Conservation (phyloP, 495 filamentous ascomycete genomes). For the Lasiosphaeria ovina region DNA sequence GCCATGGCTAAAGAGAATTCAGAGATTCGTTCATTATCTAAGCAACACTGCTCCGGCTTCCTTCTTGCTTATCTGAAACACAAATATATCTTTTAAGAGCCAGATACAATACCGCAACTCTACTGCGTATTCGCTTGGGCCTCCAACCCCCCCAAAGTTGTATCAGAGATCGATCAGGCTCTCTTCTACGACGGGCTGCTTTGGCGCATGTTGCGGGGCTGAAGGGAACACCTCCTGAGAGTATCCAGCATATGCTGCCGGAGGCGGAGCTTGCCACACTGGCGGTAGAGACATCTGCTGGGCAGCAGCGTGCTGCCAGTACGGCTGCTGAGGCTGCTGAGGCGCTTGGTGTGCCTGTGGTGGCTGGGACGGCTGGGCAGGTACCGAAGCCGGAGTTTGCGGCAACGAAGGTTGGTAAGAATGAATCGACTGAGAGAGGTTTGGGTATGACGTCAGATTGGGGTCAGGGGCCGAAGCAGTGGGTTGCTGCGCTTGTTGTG, state of each 20-base stretch:
- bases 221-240: constrained; percentile 63
- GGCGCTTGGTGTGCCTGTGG: constrained; percentile 27
- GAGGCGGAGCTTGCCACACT: constrained; percentile 43
- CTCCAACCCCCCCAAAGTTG: neutral
- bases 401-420: constrained; percentile 39
- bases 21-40: too few species aligned
- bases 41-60: too few species aligned
- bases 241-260: constrained; percentile 53
- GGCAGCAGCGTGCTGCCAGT: constrained; percentile 40
- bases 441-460: constrained; percentile 44
- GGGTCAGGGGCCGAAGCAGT: constrained; percentile 35
- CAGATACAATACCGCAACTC: too few species aligned
- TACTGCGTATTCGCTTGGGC: too few species aligned
- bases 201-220: constrained; percentile 60
- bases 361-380: constrained; percentile 41
- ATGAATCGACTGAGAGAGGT: constrained; percentile 41
- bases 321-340: constrained; percentile 30
- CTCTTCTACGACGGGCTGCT: constrained; percentile 72
- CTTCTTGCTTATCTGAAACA: too few species aligned
- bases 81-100: too few species aligned
- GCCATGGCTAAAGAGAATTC: too few species aligned
- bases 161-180: constrained; percentile 80
- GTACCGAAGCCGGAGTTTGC: constrained; percentile 42
- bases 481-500: constrained; percentile 33
- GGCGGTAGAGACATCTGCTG: constrained; percentile 39